These are phyloP conservation scores for Hirsutella rhossiliensis DNA, from an alignment of 2,329 filamentous ascomycete genomes.

Conservation along the genomic window DNA sequence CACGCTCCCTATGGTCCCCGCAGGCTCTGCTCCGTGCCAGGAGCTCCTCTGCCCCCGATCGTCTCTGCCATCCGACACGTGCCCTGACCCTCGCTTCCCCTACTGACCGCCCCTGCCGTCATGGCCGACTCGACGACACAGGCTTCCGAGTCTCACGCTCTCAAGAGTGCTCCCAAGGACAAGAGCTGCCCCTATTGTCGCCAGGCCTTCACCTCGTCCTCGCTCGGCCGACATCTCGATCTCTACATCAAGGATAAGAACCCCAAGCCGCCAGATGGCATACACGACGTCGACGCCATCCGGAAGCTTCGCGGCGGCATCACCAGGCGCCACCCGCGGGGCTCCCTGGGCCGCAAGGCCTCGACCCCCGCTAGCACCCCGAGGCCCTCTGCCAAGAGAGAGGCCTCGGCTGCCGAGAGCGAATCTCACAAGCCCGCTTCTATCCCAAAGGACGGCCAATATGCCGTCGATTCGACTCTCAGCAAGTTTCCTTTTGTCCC, in stretches of 20 bases:
- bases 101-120: slow-evolving; percentile 1
- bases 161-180: slow-evolving; percentile 56
- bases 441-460: slow-evolving; percentile 29
- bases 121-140: slow-evolving; percentile 22
- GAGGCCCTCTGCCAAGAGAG: slow-evolving; percentile 26
- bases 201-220: slow-evolving; percentile 86
- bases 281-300: slow-evolving; percentile 87
- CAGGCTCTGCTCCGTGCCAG: slow-evolving; percentile 4
- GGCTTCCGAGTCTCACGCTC: slow-evolving; percentile 24
- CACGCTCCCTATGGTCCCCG: slow-evolving; percentile 4
- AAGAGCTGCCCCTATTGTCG: slow-evolving; percentile 79
- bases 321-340: slow-evolving; percentile 71
- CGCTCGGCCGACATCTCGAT: slow-evolving; percentile 84
- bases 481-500: slow-evolving; percentile 45
- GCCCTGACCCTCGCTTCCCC: neutral
- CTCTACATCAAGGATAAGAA: slow-evolving; percentile 92
- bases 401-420: slow-evolving; percentile 25
- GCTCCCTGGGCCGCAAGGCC: slow-evolving; percentile 44
- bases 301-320: slow-evolving; percentile 71
- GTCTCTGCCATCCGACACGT: neutral
- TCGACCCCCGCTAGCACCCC: slow-evolving; percentile 47
- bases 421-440: slow-evolving; percentile 24
- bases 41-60: slow-evolving; percentile 1
- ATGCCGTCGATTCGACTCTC: slow-evolving; percentile 32
- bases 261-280: slow-evolving; percentile 71